Evolutionary conservation across 2,329 filamentous ascomycete species (phyloP).

Genomic region (Boeremia lycopersici): DNA sequence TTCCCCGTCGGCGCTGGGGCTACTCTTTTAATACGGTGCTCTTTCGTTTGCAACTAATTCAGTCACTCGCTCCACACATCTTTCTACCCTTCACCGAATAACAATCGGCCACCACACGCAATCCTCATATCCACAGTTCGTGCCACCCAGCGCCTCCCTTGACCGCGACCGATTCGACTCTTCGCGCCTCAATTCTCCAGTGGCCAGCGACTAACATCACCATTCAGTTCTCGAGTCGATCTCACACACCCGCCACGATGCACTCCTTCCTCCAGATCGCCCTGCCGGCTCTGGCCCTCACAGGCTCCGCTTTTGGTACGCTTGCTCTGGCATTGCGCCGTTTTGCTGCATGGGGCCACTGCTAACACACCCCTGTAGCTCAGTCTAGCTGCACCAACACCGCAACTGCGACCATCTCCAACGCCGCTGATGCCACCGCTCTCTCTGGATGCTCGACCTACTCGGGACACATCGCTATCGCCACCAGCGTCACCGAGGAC

Average conservation of each 20-base stretch:
- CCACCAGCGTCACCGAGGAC: constrained; percentile 58
- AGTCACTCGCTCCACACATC: constrained; percentile 48
- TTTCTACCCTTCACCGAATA: constrained; percentile 37
- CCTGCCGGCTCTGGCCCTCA: constrained; percentile 61
- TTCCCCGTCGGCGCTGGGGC: constrained; percentile 29
- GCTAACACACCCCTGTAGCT: constrained; percentile 32
- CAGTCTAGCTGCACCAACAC: constrained; percentile 47
- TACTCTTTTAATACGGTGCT: constrained; percentile 38
- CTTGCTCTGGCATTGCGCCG: constrained; percentile 6
- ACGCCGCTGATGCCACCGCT: constrained; percentile 63
- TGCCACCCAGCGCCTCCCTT: constrained; percentile 18
- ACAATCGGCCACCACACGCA: constrained; percentile 37
- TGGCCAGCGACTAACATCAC: constrained; percentile 10
- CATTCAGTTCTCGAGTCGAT: constrained; percentile 29
- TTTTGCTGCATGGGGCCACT: not conserved
- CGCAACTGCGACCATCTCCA: constrained; percentile 64
- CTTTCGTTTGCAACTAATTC: constrained; percentile 42
- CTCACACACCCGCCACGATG: constrained; percentile 37
- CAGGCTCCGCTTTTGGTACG: constrained; percentile 59
- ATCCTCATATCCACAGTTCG: constrained; percentile 47
- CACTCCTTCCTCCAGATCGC: constrained; percentile 63
- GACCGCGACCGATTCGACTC: constrained; percentile 6
- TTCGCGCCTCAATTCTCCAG: constrained; percentile 15
- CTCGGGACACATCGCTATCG: constrained; percentile 71
- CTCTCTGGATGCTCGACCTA: constrained; percentile 71